Percentiles rank a stretch among this genome's conserved stretches.
These are phyloP conservation scores for Vachellia pachyceras DNA, from an alignment of 306 rosid species.

Conservation along the genomic window DNA sequence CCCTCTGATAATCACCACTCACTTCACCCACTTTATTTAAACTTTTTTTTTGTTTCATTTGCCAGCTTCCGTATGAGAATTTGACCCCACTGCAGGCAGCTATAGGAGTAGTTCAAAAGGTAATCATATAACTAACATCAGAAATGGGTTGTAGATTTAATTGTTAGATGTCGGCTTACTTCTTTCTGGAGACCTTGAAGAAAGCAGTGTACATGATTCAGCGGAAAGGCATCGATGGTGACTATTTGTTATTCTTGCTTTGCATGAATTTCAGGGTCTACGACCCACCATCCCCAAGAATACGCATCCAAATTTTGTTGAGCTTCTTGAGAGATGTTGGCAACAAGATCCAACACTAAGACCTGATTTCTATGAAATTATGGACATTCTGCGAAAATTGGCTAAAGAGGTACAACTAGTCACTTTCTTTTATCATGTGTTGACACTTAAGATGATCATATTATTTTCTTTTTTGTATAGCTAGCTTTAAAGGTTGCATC, in stretches of 20 bases:
- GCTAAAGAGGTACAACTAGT: constrained; percentile 65
- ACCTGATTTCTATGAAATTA: constrained; percentile 85
- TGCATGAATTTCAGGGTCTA: constrained; percentile 63
- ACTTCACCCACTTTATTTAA: background rate
- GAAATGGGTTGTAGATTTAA: constrained; percentile 27
- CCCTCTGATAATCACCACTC: constrained; percentile 3
- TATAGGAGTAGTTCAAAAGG: constrained; percentile 97
- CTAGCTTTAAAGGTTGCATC: background rate
- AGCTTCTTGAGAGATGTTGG: constrained; percentile 90
- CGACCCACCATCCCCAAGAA: constrained; percentile 89
- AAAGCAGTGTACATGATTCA: constrained; percentile 15
- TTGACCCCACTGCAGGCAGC: constrained; percentile 98
- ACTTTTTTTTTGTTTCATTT: constrained; percentile 30
- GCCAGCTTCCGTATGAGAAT: constrained; percentile 91
- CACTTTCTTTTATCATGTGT: background rate
- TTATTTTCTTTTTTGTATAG: background rate
- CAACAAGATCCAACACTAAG: constrained; percentile 81
- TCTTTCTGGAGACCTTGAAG: background rate
- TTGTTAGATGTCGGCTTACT: constrained; percentile 9
- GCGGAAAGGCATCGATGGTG: constrained; percentile 13
- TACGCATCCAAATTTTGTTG: constrained; percentile 81
- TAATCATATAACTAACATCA: constrained; percentile 32
- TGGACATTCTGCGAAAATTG: constrained; percentile 64
- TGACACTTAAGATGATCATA: background rate
- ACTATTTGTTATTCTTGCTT: constrained; percentile 11